phyloP scores from a whole-genome alignment of 768 basidiomycete species.

The Amanita exitialis region DNA sequence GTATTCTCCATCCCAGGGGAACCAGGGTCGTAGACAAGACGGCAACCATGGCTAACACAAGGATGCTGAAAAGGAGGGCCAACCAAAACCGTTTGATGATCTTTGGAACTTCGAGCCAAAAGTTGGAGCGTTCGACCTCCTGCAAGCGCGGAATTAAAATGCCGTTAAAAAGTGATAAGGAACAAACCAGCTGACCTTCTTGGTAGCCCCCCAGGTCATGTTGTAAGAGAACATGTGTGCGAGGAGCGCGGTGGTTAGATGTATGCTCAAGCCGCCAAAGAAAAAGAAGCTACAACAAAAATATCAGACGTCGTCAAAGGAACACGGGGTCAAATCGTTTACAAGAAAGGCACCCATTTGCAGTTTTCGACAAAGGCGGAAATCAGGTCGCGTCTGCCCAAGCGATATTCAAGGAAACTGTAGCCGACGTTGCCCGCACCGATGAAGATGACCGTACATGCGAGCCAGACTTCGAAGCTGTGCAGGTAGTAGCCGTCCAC shows the following conservation, averaged over 20 bases:
- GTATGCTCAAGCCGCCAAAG: conserved; percentile 68
- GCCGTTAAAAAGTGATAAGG: neutral
- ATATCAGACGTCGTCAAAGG: neutral
- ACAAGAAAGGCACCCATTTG: conserved; percentile 71
- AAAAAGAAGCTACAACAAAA: conserved; percentile 55
- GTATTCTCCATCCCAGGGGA: conserved; percentile 56
- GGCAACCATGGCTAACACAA: conserved; percentile 41
- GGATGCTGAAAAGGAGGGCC: conserved; percentile 44
- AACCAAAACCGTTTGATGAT: conserved; percentile 75
- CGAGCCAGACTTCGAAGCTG: conserved; percentile 66
- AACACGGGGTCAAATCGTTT: conserved; percentile 18
- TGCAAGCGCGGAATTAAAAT: conserved; percentile 21
- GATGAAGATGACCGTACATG: conserved; percentile 63
- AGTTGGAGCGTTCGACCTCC: conserved; percentile 82
- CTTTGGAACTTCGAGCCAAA: conserved; percentile 83
- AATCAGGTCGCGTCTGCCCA: conserved; percentile 44
- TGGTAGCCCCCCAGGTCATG: conserved; percentile 71
- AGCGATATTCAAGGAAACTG: conserved; percentile 60
- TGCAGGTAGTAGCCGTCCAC: conserved; percentile 67
- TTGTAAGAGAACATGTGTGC: conserved; percentile 71
- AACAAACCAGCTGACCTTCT: conserved; percentile 31
- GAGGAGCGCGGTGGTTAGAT: conserved; percentile 52
- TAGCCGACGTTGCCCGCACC: conserved; percentile 59
- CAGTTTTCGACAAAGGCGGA: conserved; percentile 47
- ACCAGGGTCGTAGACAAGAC: conserved; percentile 45